Conservation (phyloP, 23 red algal genomes). For the Gracilaria vermiculophylla region DNA sequence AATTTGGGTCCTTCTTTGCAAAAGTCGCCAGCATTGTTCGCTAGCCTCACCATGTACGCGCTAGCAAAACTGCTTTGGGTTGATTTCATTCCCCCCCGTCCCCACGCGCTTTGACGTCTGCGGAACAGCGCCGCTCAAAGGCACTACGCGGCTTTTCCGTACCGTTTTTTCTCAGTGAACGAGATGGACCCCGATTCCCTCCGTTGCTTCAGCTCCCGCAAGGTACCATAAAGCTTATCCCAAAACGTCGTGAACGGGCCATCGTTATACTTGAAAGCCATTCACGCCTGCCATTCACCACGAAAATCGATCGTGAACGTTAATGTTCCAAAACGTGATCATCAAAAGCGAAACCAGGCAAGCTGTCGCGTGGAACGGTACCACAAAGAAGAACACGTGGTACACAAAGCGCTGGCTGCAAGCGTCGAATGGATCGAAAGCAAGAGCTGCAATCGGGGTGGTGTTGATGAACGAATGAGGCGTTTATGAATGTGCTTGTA, state of each 20-base stretch:
- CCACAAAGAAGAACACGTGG: slow-evolving; percentile 84
- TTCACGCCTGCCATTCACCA: slow-evolving; percentile 91
- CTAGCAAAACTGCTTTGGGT: too few relatives aligned
- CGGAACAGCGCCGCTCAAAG: too few relatives aligned
- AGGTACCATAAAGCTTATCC: slow-evolving; percentile 90
- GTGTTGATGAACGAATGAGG: slow-evolving; percentile 97
- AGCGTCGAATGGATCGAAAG: slow-evolving; percentile 93
- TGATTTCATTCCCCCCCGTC: too few relatives aligned
- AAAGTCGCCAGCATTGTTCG: too few relatives aligned
- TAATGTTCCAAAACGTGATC: slow-evolving; percentile 94
- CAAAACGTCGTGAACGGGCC: slow-evolving; percentile 96
- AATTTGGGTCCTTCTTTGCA: too few relatives aligned
- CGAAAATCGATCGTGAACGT: slow-evolving; percentile 93
- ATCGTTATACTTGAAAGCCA: slow-evolving; percentile 95
- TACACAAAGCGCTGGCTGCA: slow-evolving; percentile 91
- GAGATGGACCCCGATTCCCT: slow-evolving; percentile 26
- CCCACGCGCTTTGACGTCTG: too few relatives aligned
- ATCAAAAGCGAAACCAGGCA: slow-evolving; percentile 78
- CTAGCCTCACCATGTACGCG: too few relatives aligned
- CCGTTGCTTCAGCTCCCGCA: slow-evolving; percentile 71
- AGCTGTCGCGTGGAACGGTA: slow-evolving; percentile 85
- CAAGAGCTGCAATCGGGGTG: slow-evolving; percentile 97
- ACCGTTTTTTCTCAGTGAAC: slow-evolving; percentile 35
- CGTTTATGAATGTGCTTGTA: slow-evolving; percentile 95
- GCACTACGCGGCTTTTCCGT: slow-evolving; percentile 58